phyloP scores from a whole-genome alignment of 345 rosid species.

The Luvunga scandens region DNA sequence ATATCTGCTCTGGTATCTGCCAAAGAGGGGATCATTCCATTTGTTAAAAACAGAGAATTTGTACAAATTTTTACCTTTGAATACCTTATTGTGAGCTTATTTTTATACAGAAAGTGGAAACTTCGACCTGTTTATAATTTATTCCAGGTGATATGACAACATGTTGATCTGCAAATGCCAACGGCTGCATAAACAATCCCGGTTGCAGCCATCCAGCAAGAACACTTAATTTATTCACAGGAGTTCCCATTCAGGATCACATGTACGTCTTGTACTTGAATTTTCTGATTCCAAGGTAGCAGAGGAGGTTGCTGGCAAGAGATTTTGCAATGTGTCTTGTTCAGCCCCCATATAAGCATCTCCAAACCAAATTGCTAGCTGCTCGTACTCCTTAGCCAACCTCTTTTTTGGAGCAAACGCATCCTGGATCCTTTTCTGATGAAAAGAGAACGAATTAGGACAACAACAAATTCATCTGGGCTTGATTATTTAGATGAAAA shows the following conservation, averaged over 20 bases:
- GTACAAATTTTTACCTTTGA: neutral
- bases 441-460: neutral
- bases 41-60: neutral
- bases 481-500: neutral
- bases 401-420: constrained; percentile 55
- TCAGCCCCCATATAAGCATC: constrained; percentile 44
- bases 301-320: constrained; percentile 14
- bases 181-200: neutral
- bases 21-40: neutral
- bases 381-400: constrained; percentile 71
- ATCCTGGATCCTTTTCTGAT: constrained; percentile 66
- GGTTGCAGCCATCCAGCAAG: neutral
- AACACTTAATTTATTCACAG: constrained; percentile 31
- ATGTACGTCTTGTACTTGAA: constrained; percentile 13
- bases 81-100: neutral
- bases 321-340: constrained; percentile 22
- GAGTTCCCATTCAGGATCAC: constrained; percentile 67
- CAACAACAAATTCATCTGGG: neutral
- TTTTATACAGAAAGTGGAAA: neutral
- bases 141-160: neutral
- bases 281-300: constrained; percentile 18
- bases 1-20: too few species aligned
- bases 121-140: neutral
- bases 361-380: constrained; percentile 72
- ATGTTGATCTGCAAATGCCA: constrained; percentile 6